These are phyloP conservation scores for Mortierella antarctica DNA, from an alignment of 192 early-diverging fungal species.

Conservation along the genomic window DNA sequence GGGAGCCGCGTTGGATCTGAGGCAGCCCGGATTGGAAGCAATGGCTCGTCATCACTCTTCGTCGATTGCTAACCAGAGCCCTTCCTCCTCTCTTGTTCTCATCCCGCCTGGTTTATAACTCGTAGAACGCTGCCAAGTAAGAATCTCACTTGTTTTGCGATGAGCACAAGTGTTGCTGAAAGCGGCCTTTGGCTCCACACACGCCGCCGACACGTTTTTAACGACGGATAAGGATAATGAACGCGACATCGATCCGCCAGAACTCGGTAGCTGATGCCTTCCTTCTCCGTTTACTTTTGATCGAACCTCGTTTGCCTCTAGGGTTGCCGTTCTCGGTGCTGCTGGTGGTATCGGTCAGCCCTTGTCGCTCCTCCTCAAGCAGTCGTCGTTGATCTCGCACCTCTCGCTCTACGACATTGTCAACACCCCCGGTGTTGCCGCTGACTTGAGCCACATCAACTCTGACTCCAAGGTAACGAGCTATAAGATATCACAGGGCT, in stretches of 20 bases:
- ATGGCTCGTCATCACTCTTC: slow-evolving; percentile 3
- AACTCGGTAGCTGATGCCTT: no score
- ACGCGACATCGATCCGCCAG: background rate
- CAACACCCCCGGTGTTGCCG: slow-evolving; percentile 97
- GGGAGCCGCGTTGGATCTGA: background rate
- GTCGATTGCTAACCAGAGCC: background rate
- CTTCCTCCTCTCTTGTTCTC: background rate
- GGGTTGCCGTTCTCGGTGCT: slow-evolving; percentile 69
- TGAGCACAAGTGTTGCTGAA: no score
- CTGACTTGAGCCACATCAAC: slow-evolving; percentile 93
- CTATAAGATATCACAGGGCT: background rate
- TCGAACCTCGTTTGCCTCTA: background rate
- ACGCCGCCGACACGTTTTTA: no score
- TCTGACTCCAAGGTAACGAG: slow-evolving; percentile 76
- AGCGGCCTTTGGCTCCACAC: no score
- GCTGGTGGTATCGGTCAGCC: slow-evolving; percentile 96
- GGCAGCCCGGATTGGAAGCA: background rate
- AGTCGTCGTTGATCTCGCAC: slow-evolving; percentile 85
- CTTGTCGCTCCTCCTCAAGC: slow-evolving; percentile 93
- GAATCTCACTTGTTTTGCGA: background rate
- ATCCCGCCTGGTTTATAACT: background rate
- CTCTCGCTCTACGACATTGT: slow-evolving; percentile 97
- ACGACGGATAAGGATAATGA: no score
- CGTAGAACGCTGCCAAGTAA: slow-evolving; percentile 59
- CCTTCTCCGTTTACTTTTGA: no score